Percentiles rank a stretch among this genome's conserved stretches.
Evolutionary conservation across 106 monocot species (phyloP).

Genomic region (Dendrobium chrysotoxum): DNA sequence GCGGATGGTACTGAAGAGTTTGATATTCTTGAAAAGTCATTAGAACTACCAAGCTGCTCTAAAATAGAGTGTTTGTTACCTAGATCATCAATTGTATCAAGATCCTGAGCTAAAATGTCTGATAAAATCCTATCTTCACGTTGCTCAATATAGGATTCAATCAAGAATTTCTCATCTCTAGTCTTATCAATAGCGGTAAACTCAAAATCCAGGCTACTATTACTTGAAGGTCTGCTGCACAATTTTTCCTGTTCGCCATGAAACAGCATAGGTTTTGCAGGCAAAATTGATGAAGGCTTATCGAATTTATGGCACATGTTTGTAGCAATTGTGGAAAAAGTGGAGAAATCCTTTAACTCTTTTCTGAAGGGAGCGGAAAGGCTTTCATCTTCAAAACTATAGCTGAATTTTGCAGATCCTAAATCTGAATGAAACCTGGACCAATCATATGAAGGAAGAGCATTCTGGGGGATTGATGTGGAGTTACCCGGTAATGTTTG

Average conservation of each 20-base stretch:
- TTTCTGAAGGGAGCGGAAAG: neutral
- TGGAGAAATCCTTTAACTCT: neutral
- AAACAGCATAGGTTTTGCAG: neutral
- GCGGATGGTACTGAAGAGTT: conserved; percentile 1
- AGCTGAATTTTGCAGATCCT: conserved; percentile 4
- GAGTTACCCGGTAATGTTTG: neutral
- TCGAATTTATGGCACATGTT: neutral
- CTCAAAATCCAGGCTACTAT: neutral
- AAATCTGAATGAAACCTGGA: conserved; percentile 1
- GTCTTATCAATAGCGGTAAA: neutral
- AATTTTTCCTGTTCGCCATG: conserved; percentile 5
- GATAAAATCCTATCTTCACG: conserved; percentile 14
- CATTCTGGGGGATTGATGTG: neutral
- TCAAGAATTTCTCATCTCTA: neutral
- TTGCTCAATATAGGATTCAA: conserved; percentile 1
- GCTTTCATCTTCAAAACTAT: conserved; percentile 3
- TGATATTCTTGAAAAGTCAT: neutral
- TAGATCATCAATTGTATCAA: conserved; percentile 8
- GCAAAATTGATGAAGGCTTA: neutral
- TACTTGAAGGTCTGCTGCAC: neutral
- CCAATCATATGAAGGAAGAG: neutral
- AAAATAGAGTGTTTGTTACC: neutral
- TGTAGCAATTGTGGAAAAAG: neutral
- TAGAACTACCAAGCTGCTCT: neutral
- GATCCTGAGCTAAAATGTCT: conserved; percentile 6